These are phyloP conservation scores for Cerioporus squamosus DNA, from an alignment of 1,284 basidiomycete species.

Conservation along the genomic window DNA sequence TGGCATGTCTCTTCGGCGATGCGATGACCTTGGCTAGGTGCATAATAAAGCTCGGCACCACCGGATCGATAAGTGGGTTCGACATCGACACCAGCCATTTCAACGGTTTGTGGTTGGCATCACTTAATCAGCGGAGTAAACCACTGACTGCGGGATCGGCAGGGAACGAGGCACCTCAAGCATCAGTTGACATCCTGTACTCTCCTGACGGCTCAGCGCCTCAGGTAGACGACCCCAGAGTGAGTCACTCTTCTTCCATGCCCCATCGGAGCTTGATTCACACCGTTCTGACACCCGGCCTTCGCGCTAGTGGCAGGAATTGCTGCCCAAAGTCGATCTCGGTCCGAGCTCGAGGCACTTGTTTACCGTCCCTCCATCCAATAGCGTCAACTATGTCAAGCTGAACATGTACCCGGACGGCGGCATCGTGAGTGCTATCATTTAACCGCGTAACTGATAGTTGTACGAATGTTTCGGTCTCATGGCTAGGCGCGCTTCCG, in stretches of 20 bases:
- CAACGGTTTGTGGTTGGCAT: slow-evolving; percentile 54
- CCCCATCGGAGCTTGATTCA: slow-evolving; percentile 1
- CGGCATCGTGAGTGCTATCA: slow-evolving; percentile 72
- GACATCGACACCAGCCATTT: slow-evolving; percentile 98
- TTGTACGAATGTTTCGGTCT: too few species aligned
- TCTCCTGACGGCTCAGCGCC: slow-evolving; percentile 48
- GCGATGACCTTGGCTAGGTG: slow-evolving; percentile 57
- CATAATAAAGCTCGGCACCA: slow-evolving; percentile 87
- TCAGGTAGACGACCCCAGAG: slow-evolving; percentile 52
- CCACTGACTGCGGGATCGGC: not conserved
- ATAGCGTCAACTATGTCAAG: slow-evolving; percentile 80
- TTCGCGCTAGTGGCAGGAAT: slow-evolving; percentile 72
- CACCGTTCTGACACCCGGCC: not conserved
- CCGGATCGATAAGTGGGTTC: slow-evolving; percentile 82
- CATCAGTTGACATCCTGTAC: slow-evolving; percentile 72
- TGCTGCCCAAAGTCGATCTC: slow-evolving; percentile 75
- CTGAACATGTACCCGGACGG: slow-evolving; percentile 97
- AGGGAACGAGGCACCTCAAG: slow-evolving; percentile 92
- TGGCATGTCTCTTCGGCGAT: not conserved
- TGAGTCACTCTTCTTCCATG: slow-evolving; percentile 37
- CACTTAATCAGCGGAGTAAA: not conserved
- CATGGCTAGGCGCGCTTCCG: slow-evolving; percentile 78
- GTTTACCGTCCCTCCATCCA: slow-evolving; percentile 70
- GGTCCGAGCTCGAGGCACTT: slow-evolving; percentile 88
- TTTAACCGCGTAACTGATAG: too few species aligned